A percentile compares a stretch with the other conserved stretches of the same genome.
phyloP scores from a whole-genome alignment of 2,329 filamentous ascomycete species.

The Ceratocystis lukuohia region DNA sequence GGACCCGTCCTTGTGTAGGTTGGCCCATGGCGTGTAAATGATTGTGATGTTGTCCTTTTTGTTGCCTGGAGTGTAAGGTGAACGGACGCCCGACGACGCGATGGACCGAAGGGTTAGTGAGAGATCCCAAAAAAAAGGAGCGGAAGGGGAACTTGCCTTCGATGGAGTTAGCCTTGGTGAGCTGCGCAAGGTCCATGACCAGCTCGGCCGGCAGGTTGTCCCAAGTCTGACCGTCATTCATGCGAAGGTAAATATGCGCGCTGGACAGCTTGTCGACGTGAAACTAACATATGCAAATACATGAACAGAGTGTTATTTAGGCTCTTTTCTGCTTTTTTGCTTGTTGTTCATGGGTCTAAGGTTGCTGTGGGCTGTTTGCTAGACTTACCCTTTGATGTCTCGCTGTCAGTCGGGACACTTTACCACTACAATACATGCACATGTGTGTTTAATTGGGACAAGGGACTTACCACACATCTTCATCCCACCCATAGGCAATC shows the following conservation, averaged over 20 bases:
- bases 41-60: constrained; percentile 96
- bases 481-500: constrained; percentile 86
- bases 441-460: too few species aligned
- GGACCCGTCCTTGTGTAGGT: constrained; percentile 84
- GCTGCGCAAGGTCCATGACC: constrained; percentile 78
- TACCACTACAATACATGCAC: too few species aligned
- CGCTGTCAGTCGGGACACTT: neutral
- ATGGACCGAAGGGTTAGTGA: neutral
- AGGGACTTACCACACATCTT: constrained; percentile 71
- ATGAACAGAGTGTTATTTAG: neutral
- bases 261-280: constrained; percentile 96
- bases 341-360: neutral
- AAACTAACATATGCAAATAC: constrained; percentile 43
- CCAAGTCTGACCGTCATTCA: constrained; percentile 69
- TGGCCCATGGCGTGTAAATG: constrained; percentile 96
- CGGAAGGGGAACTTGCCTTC: constrained; percentile 47
- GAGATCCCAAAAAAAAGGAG: neutral
- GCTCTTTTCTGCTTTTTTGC: neutral
- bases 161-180: constrained; percentile 98
- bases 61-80: constrained; percentile 49
- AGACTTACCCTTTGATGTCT: neutral
- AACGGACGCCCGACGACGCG: neutral
- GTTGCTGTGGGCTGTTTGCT: neutral
- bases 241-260: constrained; percentile 87
- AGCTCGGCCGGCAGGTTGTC: constrained; percentile 63